A percentile compares a stretch with the other conserved stretches of the same genome.
phyloP scores from a whole-genome alignment of 805 yeast genomes.

The Maudiozyma barnettii region DNA sequence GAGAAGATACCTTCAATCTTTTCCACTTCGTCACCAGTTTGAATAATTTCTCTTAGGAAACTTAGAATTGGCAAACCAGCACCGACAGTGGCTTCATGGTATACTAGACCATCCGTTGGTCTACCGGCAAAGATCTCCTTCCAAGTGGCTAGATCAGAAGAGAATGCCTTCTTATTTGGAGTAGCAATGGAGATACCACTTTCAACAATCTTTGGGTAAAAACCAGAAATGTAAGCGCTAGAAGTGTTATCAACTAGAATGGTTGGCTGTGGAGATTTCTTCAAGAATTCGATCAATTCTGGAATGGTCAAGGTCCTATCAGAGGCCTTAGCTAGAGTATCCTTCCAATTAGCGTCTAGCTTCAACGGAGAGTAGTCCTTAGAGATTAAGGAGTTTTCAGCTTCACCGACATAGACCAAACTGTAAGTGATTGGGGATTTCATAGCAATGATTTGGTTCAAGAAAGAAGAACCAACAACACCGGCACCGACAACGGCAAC shows the following conservation, averaged over 20 bases:
- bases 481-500: slow-evolving; percentile 81
- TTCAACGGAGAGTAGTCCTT: slow-evolving; percentile 64
- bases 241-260: slow-evolving; percentile 94
- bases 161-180: slow-evolving; percentile 96
- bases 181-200: slow-evolving; percentile 90
- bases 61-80: slow-evolving; percentile 95
- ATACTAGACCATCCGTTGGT: slow-evolving; percentile 57
- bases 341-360: slow-evolving; percentile 42
- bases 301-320: slow-evolving; percentile 41
- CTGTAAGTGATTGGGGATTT: slow-evolving; percentile 59
- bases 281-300: slow-evolving; percentile 53
- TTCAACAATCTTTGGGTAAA: slow-evolving; percentile 64
- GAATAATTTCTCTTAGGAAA: slow-evolving; percentile 76
- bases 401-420: slow-evolving; percentile 71
- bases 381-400: slow-evolving; percentile 59
- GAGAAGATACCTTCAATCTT: slow-evolving; percentile 94
- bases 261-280: slow-evolving; percentile 60
- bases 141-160: slow-evolving; percentile 69
- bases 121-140: slow-evolving; percentile 56
- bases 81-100: slow-evolving; percentile 98
- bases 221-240: slow-evolving; percentile 61
- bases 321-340: slow-evolving; percentile 37
- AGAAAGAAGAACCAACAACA: slow-evolving; percentile 87
- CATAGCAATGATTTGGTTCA: slow-evolving; percentile 64
- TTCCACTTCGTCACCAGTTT: slow-evolving; percentile 87